Percentiles rank a stretch among this genome's conserved stretches.
Evolutionary conservation across 805 yeast genomes (phyloP).

Genomic region (Barnettozyma wickerhamii): DNA sequence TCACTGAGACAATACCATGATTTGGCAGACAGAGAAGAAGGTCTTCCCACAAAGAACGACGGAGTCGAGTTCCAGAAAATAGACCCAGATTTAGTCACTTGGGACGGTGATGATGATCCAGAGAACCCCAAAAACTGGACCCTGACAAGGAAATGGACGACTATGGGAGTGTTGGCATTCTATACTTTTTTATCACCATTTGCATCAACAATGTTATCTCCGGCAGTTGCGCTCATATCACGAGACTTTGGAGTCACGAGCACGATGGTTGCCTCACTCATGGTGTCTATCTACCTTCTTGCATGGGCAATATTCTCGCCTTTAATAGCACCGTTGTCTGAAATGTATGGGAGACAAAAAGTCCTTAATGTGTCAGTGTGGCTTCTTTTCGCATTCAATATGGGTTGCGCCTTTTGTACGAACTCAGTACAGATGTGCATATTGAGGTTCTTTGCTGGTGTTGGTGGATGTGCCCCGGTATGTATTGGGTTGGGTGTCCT

Average conservation of each 20-base stretch:
- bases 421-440: slow-evolving; percentile 52
- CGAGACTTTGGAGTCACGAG: slow-evolving; percentile 38
- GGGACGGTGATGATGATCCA: slow-evolving; percentile 62
- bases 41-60: slow-evolving; percentile 30
- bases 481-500: slow-evolving; percentile 66
- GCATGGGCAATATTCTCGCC: slow-evolving; percentile 65
- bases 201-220: slow-evolving; percentile 57
- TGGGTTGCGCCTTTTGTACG: slow-evolving; percentile 56
- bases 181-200: slow-evolving; percentile 58
- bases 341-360: slow-evolving; percentile 49
- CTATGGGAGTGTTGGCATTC: slow-evolving; percentile 43
- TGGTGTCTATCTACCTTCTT: slow-evolving; percentile 53
- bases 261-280: slow-evolving; percentile 37
- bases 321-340: slow-evolving; percentile 56
- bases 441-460: slow-evolving; percentile 58
- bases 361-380: slow-evolving; percentile 48
- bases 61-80: slow-evolving; percentile 49
- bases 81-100: slow-evolving; percentile 64
- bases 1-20: slow-evolving; percentile 3
- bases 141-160: slow-evolving; percentile 32
- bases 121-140: slow-evolving; percentile 62
- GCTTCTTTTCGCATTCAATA: slow-evolving; percentile 42
- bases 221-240: slow-evolving; percentile 48
- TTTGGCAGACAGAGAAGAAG: slow-evolving; percentile 18
- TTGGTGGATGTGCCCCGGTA: slow-evolving; percentile 60